Percentiles rank a stretch among this genome's conserved stretches.
Conservation (phyloP, 2,329 filamentous ascomycete species). For the Mollisiaceae sp. region DNA sequence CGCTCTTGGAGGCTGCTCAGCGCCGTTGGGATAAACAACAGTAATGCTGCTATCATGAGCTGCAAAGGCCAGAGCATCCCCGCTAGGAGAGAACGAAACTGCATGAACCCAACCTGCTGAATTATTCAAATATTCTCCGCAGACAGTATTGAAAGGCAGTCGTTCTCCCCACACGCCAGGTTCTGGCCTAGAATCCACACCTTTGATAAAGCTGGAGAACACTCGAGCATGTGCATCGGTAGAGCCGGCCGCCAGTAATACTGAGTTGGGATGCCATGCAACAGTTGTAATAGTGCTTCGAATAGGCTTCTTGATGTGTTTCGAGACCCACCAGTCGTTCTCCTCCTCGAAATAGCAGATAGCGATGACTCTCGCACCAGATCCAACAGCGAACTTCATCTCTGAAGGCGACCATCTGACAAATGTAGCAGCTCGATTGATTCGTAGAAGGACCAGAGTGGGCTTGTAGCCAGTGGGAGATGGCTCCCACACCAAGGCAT, state of each 20-base stretch:
- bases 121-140: conserved; percentile 94
- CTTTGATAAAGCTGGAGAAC: conserved; percentile 96
- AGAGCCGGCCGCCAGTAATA: conserved; percentile 92
- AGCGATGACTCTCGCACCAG: conserved; percentile 91
- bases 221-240: conserved; percentile 96
- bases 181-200: conserved; percentile 83
- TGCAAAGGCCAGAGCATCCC: conserved; percentile 90
- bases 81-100: conserved; percentile 89
- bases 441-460: conserved; percentile 93
- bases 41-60: conserved; percentile 97
- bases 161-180: conserved; percentile 93
- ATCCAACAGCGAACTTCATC: conserved; percentile 96
- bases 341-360: conserved; percentile 99
- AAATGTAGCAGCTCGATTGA: conserved; percentile 95
- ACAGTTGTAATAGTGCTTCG: conserved; percentile 95
- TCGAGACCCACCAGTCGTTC: conserved; percentile 99
- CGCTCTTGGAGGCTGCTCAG: conserved; percentile 89
- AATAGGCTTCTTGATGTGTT: conserved; percentile 99
- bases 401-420: conserved; percentile 97
- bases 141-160: conserved; percentile 97
- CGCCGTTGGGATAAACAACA: conserved; percentile 89
- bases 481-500: conserved; percentile 97
- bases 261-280: conserved; percentile 96
- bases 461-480: conserved; percentile 94
- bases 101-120: conserved; percentile 97